Evolutionary conservation across 148 eudicot genomes (phyloP), one percentile per base, ranked within the genome.

Genomic region (Cornus kousa): DNA sequence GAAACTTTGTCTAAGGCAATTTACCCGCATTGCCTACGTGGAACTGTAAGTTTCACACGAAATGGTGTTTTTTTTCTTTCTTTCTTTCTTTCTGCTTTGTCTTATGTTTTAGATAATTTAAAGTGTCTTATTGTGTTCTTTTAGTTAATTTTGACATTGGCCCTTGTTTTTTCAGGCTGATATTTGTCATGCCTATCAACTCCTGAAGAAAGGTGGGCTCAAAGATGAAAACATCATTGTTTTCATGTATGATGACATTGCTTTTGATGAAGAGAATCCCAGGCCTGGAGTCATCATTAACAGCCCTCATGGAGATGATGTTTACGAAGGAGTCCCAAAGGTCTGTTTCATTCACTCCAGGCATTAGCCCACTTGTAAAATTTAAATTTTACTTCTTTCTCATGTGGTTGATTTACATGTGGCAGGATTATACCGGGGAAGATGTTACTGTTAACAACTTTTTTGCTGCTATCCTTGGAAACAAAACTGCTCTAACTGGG

Each of bases 241-340:
- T n/a, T 84, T 88, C 68, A 88, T 88, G 91, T 88, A 88, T 55
- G 89, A 93, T 78, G 97, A 93, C 72, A 91, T 93, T 40, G 97
- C 97, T 31, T 64, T 77, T 69, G 85, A 87, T 37, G 83, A 80
- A 50, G 86, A 92, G 55, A 94, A 94, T 81, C 98, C 98, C 0
- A 87, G 87, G 78, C 87, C 85, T 46, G 98, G 98, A 31, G 80
- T 83, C 23, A 87, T 94, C 9, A 94, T 94, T 53, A 94, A 94
- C 69, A 84, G 80, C 70, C 98, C 98, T 57, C 72, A 86, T 5
- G 98, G 97, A 22, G 82, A 43, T 55, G 92, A 92, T 85, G 97
- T 94, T 40, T 94, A 94, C 78, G 73, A 83, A 4, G 98, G 98
- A 50, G 94, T 94, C 28, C 98, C 98, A 3, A 94, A 94, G 98